These are phyloP conservation scores for Bacterosira constricta DNA, from an alignment of 108 stramenopile genomes.

Conservation along the genomic window DNA sequence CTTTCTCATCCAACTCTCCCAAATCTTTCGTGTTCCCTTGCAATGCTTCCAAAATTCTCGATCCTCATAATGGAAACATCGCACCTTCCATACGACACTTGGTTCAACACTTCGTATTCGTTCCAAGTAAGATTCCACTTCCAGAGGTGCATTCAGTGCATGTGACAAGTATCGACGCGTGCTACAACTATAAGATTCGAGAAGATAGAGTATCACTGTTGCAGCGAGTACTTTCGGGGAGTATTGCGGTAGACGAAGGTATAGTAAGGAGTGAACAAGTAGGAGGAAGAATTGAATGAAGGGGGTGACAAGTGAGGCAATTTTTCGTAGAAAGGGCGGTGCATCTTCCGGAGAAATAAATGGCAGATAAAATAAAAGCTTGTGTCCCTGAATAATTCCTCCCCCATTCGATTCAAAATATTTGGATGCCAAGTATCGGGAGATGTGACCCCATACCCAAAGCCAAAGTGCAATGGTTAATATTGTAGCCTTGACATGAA, in stretches of 20 bases:
- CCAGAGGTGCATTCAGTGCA: constrained; percentile 62
- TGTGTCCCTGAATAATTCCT: background rate
- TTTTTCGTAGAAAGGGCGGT: constrained; percentile 14
- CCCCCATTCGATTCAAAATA: constrained; percentile 25
- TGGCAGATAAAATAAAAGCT: background rate
- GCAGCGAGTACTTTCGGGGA: constrained; percentile 38
- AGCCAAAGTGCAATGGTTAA: constrained; percentile 36
- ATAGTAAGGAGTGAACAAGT: constrained; percentile 32
- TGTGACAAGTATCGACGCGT: constrained; percentile 74
- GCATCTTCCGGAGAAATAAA: background rate
- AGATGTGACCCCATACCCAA: constrained; percentile 48
- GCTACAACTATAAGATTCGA: constrained; percentile 77
- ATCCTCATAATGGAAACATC: constrained; percentile 82
- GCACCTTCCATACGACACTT: constrained; percentile 77
- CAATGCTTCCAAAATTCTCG: constrained; percentile 44
- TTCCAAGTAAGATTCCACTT: constrained; percentile 71
- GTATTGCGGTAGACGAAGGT: constrained; percentile 45
- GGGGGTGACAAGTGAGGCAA: constrained; percentile 10
- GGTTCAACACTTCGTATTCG: constrained; percentile 54
- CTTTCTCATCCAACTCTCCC: constrained; percentile 10
- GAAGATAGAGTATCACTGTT: constrained; percentile 60
- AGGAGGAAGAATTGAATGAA: constrained; percentile 37
- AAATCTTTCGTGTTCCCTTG: constrained; percentile 17
- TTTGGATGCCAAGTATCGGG: constrained; percentile 5
- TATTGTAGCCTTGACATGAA: constrained; percentile 48